Conservation (phyloP, 371 early-diverging fungal species). For the Actinomortierella wolfii region DNA sequence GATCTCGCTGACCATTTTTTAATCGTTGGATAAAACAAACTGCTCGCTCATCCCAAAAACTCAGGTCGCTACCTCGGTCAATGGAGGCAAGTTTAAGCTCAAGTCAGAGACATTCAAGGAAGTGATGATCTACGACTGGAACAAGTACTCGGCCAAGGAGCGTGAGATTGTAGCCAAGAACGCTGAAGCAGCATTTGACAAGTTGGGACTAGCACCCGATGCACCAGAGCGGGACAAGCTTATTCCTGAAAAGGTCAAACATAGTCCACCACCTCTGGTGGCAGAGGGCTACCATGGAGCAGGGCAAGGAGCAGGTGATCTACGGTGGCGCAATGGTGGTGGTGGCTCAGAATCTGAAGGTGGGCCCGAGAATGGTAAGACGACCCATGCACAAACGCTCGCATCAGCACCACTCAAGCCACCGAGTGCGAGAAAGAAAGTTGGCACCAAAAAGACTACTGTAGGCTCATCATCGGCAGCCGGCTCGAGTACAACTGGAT, state of each 20-base stretch:
- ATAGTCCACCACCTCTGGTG: constrained; percentile 36
- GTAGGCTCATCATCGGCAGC: not conserved
- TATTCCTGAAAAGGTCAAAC: constrained; percentile 38
- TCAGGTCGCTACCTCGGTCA: constrained; percentile 25
- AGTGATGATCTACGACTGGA: constrained; percentile 60
- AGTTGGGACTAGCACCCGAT: constrained; percentile 50
- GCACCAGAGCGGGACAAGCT: constrained; percentile 56
- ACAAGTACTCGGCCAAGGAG: constrained; percentile 51
- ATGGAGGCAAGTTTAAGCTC: constrained; percentile 49
- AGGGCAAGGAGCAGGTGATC: constrained; percentile 20
- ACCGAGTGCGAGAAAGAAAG: constrained; percentile 25
- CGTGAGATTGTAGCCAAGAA: constrained; percentile 50
- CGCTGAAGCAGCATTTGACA: constrained; percentile 55
- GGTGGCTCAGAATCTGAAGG: constrained; percentile 42
- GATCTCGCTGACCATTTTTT: too few relatives aligned
- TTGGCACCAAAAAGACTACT: constrained; percentile 24
- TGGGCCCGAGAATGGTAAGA: constrained; percentile 37
- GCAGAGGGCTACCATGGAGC: constrained; percentile 35
- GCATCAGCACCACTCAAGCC: constrained; percentile 17
- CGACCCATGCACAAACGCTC: constrained; percentile 10
- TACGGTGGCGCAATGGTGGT: constrained; percentile 19
- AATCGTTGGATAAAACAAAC: too few relatives aligned
- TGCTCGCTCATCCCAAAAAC: constrained; percentile 11
- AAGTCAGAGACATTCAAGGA: constrained; percentile 54
- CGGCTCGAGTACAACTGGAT: constrained; percentile 4